A percentile compares a stretch with the other conserved stretches of the same genome.
Conservation (phyloP, 768 basidiomycete species). For the Leccinum uliginosum region DNA sequence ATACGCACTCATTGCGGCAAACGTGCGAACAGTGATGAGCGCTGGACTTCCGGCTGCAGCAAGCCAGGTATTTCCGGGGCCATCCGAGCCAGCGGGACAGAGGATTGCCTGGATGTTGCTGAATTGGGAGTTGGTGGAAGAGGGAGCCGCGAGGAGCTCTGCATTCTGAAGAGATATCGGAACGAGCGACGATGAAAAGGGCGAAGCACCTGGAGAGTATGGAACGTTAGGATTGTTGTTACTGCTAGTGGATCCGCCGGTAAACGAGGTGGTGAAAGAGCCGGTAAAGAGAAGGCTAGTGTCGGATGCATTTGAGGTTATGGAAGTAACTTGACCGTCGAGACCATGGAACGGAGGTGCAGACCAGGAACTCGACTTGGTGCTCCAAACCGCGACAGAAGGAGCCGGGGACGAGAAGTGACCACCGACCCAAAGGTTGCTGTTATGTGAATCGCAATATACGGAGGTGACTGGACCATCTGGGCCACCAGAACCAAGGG, state of each 20-base stretch:
- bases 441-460: slow-evolving; percentile 66
- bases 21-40: slow-evolving; percentile 73
- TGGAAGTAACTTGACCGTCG: slow-evolving; percentile 65
- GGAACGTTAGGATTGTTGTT: slow-evolving; percentile 84
- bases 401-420: slow-evolving; percentile 63
- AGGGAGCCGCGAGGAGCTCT: slow-evolving; percentile 56
- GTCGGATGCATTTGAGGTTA: slow-evolving; percentile 67
- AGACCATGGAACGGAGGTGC: slow-evolving; percentile 80
- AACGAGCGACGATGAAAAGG: slow-evolving; percentile 86
- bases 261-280: slow-evolving; percentile 75
- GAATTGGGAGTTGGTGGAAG: slow-evolving; percentile 56
- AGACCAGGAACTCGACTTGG: slow-evolving; percentile 63
- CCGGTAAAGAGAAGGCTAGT: slow-evolving; percentile 84
- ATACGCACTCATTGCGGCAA: slow-evolving; percentile 64
- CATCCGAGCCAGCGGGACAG: slow-evolving; percentile 82
- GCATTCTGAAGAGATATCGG: slow-evolving; percentile 66
- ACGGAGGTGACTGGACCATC: slow-evolving; percentile 70
- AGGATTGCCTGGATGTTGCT: slow-evolving; percentile 65
- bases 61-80: slow-evolving; percentile 82
- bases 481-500: slow-evolving; percentile 65
- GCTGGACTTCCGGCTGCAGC: slow-evolving; percentile 66
- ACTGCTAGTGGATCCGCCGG: slow-evolving; percentile 46
- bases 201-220: slow-evolving; percentile 74
- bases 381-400: slow-evolving; percentile 70
- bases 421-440: slow-evolving; percentile 78